phyloP scores from a whole-genome alignment of 495 filamentous ascomycete genomes.

The Halenospora varia region DNA sequence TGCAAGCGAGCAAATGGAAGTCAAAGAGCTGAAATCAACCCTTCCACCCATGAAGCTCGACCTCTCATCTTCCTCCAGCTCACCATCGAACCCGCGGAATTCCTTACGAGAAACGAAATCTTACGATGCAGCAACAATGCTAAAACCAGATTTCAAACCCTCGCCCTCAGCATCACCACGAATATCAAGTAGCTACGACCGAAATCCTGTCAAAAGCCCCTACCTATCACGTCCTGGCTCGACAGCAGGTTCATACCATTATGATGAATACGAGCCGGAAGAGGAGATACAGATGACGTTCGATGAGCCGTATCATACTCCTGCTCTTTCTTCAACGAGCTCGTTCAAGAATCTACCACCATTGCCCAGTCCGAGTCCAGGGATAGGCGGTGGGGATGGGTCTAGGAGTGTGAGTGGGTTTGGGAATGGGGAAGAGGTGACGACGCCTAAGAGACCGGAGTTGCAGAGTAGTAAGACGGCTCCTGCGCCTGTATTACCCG shows the following conservation, averaged over 20 bases:
- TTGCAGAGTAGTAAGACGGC: conserved; percentile 28
- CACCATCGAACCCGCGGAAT: conserved; percentile 62
- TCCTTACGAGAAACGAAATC: conserved; percentile 62
- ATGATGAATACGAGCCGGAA: conserved; percentile 11
- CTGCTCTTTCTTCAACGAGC: conserved; percentile 9
- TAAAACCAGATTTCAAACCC: conserved; percentile 39
- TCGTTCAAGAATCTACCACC: conserved; percentile 24
- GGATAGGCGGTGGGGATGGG: too few species aligned
- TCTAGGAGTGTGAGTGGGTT: too few species aligned
- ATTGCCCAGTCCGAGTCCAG: conserved; percentile 21
- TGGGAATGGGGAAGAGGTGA: not conserved
- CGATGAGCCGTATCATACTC: conserved; percentile 54
- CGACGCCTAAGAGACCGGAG: conserved; percentile 23
- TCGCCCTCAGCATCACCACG: conserved; percentile 27
- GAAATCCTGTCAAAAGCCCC: conserved; percentile 21
- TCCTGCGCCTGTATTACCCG: conserved; percentile 39
- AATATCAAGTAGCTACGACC: conserved; percentile 23
- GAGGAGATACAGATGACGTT: conserved; percentile 68
- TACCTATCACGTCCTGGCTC: conserved; percentile 1
- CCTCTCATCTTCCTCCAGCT: conserved; percentile 38
- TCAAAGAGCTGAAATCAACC: conserved; percentile 82
- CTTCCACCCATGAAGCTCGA: conserved; percentile 85
- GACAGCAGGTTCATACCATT: not conserved
- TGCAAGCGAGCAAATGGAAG: conserved; percentile 58
- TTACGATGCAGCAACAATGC: conserved; percentile 61